These are phyloP conservation scores for Tremellales sp. DNA, from an alignment of 1,284 basidiomycete genomes.

Conservation along the genomic window DNA sequence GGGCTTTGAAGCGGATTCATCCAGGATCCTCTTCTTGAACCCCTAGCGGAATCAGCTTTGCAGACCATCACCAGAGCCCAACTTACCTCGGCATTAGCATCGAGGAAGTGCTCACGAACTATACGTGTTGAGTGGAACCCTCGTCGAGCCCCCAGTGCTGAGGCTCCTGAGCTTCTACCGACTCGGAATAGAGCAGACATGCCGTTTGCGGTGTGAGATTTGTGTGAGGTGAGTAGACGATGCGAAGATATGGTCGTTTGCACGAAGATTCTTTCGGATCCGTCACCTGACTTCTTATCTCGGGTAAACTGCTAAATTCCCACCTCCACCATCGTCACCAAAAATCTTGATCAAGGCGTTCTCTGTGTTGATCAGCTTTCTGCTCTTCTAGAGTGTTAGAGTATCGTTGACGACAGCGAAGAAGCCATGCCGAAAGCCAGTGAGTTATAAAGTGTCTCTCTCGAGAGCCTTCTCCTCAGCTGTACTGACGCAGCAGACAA, in stretches of 20 bases:
- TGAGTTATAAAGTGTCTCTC: conserved; percentile 16
- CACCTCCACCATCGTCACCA: conserved; percentile 1
- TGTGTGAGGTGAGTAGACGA: too few species aligned
- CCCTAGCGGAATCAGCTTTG: background rate
- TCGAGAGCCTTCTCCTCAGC: background rate
- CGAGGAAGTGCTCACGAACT: conserved; percentile 30
- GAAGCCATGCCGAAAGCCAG: conserved; percentile 46
- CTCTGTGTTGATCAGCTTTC: too few species aligned
- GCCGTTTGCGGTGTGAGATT: too few species aligned
- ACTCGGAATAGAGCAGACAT: too few species aligned
- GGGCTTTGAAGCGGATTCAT: conserved; percentile 25
- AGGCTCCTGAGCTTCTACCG: too few species aligned
- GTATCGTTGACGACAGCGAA: too few species aligned
- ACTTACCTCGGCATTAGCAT: conserved; percentile 28
- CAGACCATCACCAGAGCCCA: background rate
- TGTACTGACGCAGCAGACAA: conserved; percentile 5
- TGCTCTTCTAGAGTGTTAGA: too few species aligned
- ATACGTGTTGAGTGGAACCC: conserved; percentile 21
- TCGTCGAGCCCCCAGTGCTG: conserved; percentile 7
- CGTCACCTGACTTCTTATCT: conserved; percentile 3
- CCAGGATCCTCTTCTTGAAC: conserved; percentile 27
- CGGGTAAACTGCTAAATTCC: background rate
- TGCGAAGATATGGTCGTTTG: conserved; percentile 6
- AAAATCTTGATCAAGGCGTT: background rate
- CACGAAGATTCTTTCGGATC: conserved; percentile 1